These are phyloP conservation scores for Calocera viscosa DNA, from an alignment of 768 basidiomycete species.

Conservation along the genomic window DNA sequence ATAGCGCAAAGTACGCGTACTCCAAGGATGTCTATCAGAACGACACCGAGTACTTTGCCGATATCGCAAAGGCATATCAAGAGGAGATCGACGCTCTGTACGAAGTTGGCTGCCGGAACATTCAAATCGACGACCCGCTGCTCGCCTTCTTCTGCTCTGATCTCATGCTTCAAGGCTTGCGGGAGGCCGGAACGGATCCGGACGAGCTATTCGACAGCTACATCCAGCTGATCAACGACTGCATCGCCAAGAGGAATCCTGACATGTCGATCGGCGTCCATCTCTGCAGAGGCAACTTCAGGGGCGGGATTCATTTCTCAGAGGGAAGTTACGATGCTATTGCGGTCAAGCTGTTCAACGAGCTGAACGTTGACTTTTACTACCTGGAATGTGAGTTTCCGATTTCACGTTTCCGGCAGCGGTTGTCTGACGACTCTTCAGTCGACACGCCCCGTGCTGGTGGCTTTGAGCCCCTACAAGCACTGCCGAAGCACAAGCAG, in stretches of 20 bases:
- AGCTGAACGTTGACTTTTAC: conserved; percentile 43
- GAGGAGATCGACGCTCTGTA: conserved; percentile 37
- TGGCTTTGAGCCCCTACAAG: conserved; percentile 29
- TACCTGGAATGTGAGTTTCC: conserved; percentile 25
- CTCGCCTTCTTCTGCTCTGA: conserved; percentile 56
- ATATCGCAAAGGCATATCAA: conserved; percentile 37
- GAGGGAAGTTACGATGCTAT: conserved; percentile 31
- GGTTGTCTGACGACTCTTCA: conserved; percentile 32
- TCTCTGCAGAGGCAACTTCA: conserved; percentile 41
- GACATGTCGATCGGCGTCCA: conserved; percentile 48
- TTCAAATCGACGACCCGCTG: conserved; percentile 39
- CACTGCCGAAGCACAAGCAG: conserved; percentile 29
- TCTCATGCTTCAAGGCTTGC: conserved; percentile 43
- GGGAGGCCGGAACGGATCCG: conserved; percentile 45
- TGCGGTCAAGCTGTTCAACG: conserved; percentile 37
- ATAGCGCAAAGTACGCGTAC: conserved; percentile 19
- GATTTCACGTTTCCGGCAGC: not conserved
- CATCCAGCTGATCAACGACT: conserved; percentile 43
- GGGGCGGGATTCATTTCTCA: conserved; percentile 38
- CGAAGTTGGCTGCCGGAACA: conserved; percentile 33
- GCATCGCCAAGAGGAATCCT: conserved; percentile 14
- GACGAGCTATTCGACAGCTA: conserved; percentile 53
- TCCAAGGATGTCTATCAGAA: conserved; percentile 42
- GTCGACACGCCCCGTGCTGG: conserved; percentile 49
- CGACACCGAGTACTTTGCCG: conserved; percentile 44